Conservation (phyloP, 140 eudicot species). For the Erigeron philadelphicus region DNA sequence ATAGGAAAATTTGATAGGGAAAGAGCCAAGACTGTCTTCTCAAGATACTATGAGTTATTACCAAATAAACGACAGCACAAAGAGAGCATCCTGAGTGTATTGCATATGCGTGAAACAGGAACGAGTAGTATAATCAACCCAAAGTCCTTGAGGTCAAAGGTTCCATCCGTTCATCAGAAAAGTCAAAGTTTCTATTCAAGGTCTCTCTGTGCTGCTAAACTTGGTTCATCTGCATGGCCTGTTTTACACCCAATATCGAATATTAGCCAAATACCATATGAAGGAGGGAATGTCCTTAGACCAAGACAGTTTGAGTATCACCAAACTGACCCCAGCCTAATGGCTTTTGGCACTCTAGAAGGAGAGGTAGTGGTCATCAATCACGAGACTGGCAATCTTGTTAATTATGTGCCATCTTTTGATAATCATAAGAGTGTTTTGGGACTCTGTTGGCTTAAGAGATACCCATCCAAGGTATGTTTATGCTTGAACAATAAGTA, state of each 20-base stretch:
- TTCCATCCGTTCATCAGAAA: constrained; percentile 32
- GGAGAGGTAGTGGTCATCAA: constrained; percentile 71
- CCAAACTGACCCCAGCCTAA: constrained; percentile 52
- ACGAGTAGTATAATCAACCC: constrained; percentile 23
- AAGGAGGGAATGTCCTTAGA: constrained; percentile 38
- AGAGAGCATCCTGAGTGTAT: constrained; percentile 53
- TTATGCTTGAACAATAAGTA: constrained; percentile 2
- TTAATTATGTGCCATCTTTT: constrained; percentile 43
- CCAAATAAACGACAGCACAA: constrained; percentile 55
- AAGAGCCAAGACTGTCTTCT: constrained; percentile 45
- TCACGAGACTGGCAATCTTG: constrained; percentile 59
- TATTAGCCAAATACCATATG: constrained; percentile 28
- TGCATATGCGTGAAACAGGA: constrained; percentile 67
- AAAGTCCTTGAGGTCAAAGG: constrained; percentile 31
- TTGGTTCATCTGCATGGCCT: constrained; percentile 61
- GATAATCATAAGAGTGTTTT: constrained; percentile 46
- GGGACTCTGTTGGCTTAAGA: constrained; percentile 88
- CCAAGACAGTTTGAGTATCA: constrained; percentile 94
- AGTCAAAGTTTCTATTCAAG: constrained; percentile 45
- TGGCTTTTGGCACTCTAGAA: constrained; percentile 82
- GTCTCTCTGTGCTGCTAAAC: constrained; percentile 76
- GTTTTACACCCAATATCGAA: constrained; percentile 41
- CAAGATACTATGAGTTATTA: constrained; percentile 55
- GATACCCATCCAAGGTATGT: constrained; percentile 66
- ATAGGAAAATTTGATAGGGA: constrained; percentile 37